Base-by-base conservation (phyloP, 164 flowering plant species). In the Nymphaea thermarum region DNA sequence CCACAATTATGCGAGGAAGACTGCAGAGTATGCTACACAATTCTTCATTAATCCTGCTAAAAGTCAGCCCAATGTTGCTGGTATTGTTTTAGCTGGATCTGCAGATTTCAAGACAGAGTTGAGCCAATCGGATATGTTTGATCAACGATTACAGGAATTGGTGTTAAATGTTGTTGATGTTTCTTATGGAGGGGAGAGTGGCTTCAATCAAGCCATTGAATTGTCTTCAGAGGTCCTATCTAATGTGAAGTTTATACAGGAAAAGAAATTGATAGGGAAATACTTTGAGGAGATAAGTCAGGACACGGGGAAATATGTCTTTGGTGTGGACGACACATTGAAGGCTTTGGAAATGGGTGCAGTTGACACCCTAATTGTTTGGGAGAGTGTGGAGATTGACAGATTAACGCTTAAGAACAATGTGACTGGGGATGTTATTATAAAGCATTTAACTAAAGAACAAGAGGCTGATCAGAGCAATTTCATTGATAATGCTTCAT, bases 91-190 rank as follows among this genome's bases (percentile, higher is more conserved):
- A 4, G 84, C 84, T 71, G 84, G 84, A 18, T 81, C 84, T 63
- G 84, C 84, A 42, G 82, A 81, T 66, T 81, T 81, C 78, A 79
- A 81, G 47, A 81, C 84, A 41, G 84, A 81, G 78, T 45, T 81
- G 62, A 81, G 84, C 57, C 84, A 81, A 62, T 81, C 82, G 7
- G 82, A 81, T 65, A 81, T 81, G 84, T 81, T 81, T 73, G 84
- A 81, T 72, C 84, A 78, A 3, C 80, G 84, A 25, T 71, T 81
- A 10, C 70, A 67, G 36, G 70, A 63, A 16, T 59, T 59, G 47
- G 59, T 67, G 42, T 14, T 67, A 16, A 67, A 67, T 42, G 70
- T 67, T 45, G 64, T 60, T 60, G 70, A 67, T 59, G 70, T 67
- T n/a, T 67, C 70, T 57, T 67, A 67, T 60, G 70, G 70, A 42